phyloP scores from a whole-genome alignment of 495 filamentous ascomycete genomes.

The Trichoderma erinaceum region DNA sequence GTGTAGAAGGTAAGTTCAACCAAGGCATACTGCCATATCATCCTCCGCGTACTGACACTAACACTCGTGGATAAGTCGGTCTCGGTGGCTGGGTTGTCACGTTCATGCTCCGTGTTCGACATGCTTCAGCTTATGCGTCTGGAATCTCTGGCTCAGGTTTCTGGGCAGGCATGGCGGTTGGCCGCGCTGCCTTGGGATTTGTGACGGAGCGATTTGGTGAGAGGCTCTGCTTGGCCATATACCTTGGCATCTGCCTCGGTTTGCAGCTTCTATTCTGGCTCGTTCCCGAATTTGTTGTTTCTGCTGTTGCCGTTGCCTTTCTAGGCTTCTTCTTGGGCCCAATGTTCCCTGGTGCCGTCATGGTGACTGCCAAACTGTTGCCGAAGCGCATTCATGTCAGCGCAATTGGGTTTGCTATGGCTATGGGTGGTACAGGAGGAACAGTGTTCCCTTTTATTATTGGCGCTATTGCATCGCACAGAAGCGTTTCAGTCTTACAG shows the following conservation, averaged over 20 bases:
- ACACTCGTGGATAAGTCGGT: slow-evolving; percentile 42
- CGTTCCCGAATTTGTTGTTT: slow-evolving; percentile 67
- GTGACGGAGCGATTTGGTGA: slow-evolving; percentile 67
- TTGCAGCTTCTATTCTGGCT: slow-evolving; percentile 80
- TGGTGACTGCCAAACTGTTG: slow-evolving; percentile 75
- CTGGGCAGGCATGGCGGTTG: slow-evolving; percentile 75
- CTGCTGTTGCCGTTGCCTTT: slow-evolving; percentile 65
- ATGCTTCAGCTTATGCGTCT: slow-evolving; percentile 61
- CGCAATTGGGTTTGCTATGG: slow-evolving; percentile 76
- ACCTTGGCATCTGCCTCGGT: slow-evolving; percentile 55
- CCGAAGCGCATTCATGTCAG: slow-evolving; percentile 72
- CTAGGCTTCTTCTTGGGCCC: slow-evolving; percentile 78
- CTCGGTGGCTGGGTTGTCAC: slow-evolving; percentile 86
- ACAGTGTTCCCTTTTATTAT: slow-evolving; percentile 80
- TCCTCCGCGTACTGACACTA: not conserved
- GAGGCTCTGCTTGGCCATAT: slow-evolving; percentile 53
- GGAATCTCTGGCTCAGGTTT: slow-evolving; percentile 80
- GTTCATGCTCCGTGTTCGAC: slow-evolving; percentile 71
- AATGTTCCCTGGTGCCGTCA: slow-evolving; percentile 71
- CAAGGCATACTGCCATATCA: not conserved
- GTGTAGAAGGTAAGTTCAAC: slow-evolving; percentile 47
- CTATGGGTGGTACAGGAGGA: slow-evolving; percentile 73
- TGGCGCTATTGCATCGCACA: slow-evolving; percentile 74
- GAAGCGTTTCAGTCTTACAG: slow-evolving; percentile 72
- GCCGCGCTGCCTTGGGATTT: slow-evolving; percentile 65